Evolutionary conservation across 2,329 filamentous ascomycete genomes (phyloP).

Genomic region (Colletotrichum noveboracense): DNA sequence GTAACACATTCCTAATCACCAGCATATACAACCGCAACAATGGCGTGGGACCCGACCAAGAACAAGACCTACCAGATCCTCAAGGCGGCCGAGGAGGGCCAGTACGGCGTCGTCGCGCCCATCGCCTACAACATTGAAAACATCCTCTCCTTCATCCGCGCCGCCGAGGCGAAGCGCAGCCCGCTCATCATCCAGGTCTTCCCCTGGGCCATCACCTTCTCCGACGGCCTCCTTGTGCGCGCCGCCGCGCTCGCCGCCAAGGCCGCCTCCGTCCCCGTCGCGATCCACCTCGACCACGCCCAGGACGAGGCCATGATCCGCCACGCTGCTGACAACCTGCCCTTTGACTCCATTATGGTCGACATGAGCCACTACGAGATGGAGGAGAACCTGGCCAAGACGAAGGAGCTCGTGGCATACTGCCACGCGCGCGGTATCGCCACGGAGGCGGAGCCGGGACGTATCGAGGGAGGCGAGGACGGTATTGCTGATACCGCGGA

Average conservation of each 20-base stretch:
- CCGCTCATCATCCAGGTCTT: slow-evolving; percentile 75
- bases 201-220: slow-evolving; percentile 73
- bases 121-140: slow-evolving; percentile 71
- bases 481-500: slow-evolving; percentile 66
- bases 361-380: slow-evolving; percentile 79
- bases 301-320: slow-evolving; percentile 65
- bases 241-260: slow-evolving; percentile 60
- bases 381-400: slow-evolving; percentile 70
- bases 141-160: slow-evolving; percentile 69
- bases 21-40: background rate
- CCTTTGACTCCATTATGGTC: slow-evolving; percentile 77
- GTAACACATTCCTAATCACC: background rate
- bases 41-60: slow-evolving; percentile 25
- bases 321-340: slow-evolving; percentile 56
- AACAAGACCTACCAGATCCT: slow-evolving; percentile 47
- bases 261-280: slow-evolving; percentile 61
- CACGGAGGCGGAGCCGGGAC: slow-evolving; percentile 72
- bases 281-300: slow-evolving; percentile 71
- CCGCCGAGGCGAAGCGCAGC: slow-evolving; percentile 69
- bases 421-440: slow-evolving; percentile 69
- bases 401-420: slow-evolving; percentile 63
- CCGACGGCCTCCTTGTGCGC: slow-evolving; percentile 56
- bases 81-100: slow-evolving; percentile 54
- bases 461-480: slow-evolving; percentile 70
- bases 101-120: slow-evolving; percentile 59